Conservation (phyloP, 805 yeast genomes). For the Tetrapisispora taiwanensis region DNA sequence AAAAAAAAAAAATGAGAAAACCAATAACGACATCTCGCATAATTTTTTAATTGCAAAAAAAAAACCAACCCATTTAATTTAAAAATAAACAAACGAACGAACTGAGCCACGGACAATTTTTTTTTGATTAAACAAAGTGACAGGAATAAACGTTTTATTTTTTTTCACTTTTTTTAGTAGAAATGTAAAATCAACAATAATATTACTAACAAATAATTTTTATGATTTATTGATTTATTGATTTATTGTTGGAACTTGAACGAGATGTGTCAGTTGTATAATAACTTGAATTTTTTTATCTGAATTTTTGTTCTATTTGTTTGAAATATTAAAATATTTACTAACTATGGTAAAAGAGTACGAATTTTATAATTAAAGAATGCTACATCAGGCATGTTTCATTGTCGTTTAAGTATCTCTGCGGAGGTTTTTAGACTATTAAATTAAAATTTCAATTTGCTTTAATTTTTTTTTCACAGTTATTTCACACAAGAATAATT, state of each 20-base stretch:
- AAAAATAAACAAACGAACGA: background rate
- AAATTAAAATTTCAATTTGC: no score
- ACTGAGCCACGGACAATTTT: background rate
- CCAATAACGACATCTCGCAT: no score
- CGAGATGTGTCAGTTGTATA: constrained; percentile 1
- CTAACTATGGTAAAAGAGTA: background rate
- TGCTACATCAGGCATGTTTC: background rate
- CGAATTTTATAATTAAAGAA: background rate
- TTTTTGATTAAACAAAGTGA: background rate
- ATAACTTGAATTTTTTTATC: background rate
- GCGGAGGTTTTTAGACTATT: background rate
- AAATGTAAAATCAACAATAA: no score
- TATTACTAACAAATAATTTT: no score
- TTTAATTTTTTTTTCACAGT: no score
- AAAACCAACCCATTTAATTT: no score
- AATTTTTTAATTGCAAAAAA: no score
- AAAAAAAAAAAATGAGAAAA: no score
- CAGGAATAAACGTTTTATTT: background rate
- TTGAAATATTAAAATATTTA: background rate
- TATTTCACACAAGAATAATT: no score
- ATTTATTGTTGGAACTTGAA: background rate
- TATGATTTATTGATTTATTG: no score
- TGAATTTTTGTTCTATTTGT: background rate
- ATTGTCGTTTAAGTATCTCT: background rate
- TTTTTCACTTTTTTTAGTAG: background rate